Conservation (phyloP, 2,329 filamentous ascomycete species). For the Botryotinia narcissicola region DNA sequence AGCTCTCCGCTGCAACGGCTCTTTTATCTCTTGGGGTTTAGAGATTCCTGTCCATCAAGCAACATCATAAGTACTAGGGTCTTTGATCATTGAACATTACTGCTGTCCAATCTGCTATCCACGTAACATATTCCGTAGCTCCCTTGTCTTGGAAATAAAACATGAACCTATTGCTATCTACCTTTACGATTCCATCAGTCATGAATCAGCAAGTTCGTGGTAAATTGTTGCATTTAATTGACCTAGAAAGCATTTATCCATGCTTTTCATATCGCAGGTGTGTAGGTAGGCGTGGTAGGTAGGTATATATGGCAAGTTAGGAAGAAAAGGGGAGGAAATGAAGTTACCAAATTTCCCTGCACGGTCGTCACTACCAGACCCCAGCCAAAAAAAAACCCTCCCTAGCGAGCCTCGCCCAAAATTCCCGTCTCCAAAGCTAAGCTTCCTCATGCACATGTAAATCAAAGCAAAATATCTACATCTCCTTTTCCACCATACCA, state of each 20-base stretch:
- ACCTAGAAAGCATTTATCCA: not conserved
- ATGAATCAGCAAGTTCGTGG: too few relatives aligned
- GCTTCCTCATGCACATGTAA: constrained; percentile 4
- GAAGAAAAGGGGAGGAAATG: not conserved
- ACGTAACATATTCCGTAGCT: not conserved
- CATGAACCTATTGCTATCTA: not conserved
- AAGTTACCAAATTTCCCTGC: constrained; percentile 5
- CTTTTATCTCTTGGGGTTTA: not conserved
- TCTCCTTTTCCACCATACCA: not conserved
- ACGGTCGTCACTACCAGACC: not conserved
- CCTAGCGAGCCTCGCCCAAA: constrained; percentile 1
- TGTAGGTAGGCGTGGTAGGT: too few relatives aligned
- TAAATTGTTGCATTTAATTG: too few relatives aligned
- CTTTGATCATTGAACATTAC: not conserved
- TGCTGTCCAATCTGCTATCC: not conserved
- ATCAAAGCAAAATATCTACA: not conserved
- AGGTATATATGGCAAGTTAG: not conserved
- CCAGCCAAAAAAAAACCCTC: not conserved
- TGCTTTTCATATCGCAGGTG: not conserved
- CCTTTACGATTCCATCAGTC: not conserved
- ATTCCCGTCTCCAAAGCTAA: constrained; percentile 1
- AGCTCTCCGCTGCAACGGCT: not conserved
- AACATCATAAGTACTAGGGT: not conserved
- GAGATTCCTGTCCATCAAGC: not conserved
- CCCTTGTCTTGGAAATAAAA: not conserved